Percentiles rank a stretch among this genome's conserved stretches.
Conservation (phyloP, 768 basidiomycete genomes). For the Cytidiella melzeri region DNA sequence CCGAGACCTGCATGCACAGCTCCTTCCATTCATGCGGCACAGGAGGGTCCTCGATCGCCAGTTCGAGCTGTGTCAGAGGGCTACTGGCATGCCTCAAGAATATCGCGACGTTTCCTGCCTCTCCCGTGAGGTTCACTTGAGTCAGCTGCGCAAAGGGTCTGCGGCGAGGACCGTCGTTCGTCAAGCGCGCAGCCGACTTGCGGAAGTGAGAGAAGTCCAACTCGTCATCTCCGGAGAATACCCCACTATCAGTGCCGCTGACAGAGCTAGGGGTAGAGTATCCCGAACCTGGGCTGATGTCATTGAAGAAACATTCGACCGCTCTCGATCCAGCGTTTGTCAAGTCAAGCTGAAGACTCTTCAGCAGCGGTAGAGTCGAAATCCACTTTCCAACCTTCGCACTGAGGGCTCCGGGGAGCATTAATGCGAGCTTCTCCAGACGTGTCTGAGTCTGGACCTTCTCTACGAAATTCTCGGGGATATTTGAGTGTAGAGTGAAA, state of each 20-base stretch:
- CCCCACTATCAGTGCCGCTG: constrained; percentile 65
- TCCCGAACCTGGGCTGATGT: constrained; percentile 60
- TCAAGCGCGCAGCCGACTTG: constrained; percentile 60
- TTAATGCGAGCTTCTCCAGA: constrained; percentile 56
- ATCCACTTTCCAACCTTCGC: constrained; percentile 70
- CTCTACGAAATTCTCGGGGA: constrained; percentile 69
- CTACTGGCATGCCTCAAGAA: constrained; percentile 67
- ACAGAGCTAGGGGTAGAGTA: constrained; percentile 63
- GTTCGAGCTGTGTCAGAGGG: constrained; percentile 61
- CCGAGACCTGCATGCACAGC: constrained; percentile 55
- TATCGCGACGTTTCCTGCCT: constrained; percentile 60
- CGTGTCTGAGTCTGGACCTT: constrained; percentile 52
- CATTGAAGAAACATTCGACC: constrained; percentile 78
- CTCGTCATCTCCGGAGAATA: constrained; percentile 69
- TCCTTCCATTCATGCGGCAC: constrained; percentile 72
- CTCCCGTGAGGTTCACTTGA: constrained; percentile 63
- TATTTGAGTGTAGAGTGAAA: constrained; percentile 59
- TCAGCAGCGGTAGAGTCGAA: constrained; percentile 56
- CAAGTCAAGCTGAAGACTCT: constrained; percentile 63
- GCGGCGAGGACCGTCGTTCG: constrained; percentile 50
- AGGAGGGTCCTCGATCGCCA: constrained; percentile 76
- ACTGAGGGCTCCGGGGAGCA: constrained; percentile 70
- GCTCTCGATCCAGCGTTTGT: constrained; percentile 60
- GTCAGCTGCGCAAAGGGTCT: constrained; percentile 54
- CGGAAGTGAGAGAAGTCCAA: constrained; percentile 71